Evolutionary conservation across 2,329 filamentous ascomycete species (phyloP), one percentile per base, ranked within the genome.

Genomic region (Hypoxylon sp.): DNA sequence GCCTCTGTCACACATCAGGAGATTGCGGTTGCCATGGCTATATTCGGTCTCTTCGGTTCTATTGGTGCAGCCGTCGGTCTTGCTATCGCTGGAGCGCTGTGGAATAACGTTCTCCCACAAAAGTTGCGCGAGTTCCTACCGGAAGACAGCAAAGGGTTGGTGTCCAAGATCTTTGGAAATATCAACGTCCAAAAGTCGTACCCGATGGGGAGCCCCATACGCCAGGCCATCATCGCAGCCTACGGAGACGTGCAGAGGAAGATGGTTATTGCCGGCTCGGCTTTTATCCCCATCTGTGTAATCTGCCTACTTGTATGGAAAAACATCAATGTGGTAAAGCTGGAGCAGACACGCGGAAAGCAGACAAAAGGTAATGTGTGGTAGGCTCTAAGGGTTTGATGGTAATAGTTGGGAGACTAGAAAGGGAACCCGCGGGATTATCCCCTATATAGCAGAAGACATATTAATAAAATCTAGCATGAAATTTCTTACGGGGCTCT

Each of bases 31-130:
- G 84, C 83, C 3, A 82, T 88, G 0, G 87, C 87, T 8, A 81
- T 91, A 55, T 85, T 86, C 67, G 80, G 86, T 14, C 83, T 90
- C 2, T 86, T 88, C 37, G 86, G 87, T 58, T 85, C 85, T 58
- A 84, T 90, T 68, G 89, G 88, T 59, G 84, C 84, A n/a, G 84
- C 87, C 3, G 82, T 89, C 8, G 87, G 88, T 2, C 80, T 82
- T 1, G 86, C 87, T 33, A 84, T 91, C 63, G 87, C 88, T 1
- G 87, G 86, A 1, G 87, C 85, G 6, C 84, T 91, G 63, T 91
- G 89, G 89, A 87, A 85, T 10, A 85, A 85, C 69, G 76, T 83
- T 82, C 13, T 63, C 17, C 39, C 48, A 1, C n/a, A 37, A 9
- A 53, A 53, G 33, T 31, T 53, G n/a, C 31, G 14, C 31, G 50